Percentiles rank a stretch among this genome's conserved stretches.
Evolutionary conservation across 179 eudicot species (phyloP).

Genomic region (Corrigiola litoralis): DNA sequence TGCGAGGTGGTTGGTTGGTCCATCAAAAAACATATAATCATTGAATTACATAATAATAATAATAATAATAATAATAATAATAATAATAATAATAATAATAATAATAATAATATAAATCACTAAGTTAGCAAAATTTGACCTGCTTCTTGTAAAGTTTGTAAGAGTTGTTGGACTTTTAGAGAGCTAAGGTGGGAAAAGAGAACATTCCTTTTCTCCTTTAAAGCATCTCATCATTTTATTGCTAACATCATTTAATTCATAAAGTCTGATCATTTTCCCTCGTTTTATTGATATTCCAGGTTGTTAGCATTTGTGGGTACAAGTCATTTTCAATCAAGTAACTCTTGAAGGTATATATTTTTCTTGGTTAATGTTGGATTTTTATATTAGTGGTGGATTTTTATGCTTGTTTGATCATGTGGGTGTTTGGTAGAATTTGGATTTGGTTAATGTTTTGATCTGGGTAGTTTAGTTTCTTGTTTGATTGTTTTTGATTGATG

Average conservation of each 20-base stretch:
- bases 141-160: not conserved
- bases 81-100: not conserved
- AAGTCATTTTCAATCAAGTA: conserved; percentile 16
- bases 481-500: not conserved
- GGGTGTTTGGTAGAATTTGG: not conserved
- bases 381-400: not conserved
- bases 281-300: conserved; percentile 11
- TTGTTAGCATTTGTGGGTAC: conserved; percentile 23
- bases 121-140: conserved; percentile 17
- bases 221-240: no score
- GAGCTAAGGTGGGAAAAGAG: not conserved
- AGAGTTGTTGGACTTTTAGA: not conserved
- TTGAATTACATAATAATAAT: not conserved
- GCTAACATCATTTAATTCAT: not conserved
- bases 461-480: conserved; percentile 1
- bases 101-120: not conserved
- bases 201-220: not conserved
- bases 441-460: conserved; percentile 5
- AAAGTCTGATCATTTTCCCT: conserved; percentile 12
- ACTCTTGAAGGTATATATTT: conserved; percentile 10
- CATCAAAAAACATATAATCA: not conserved
- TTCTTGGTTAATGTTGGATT: not conserved
- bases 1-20: conserved; percentile 10
- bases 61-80: not conserved
- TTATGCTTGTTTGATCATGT: not conserved